Base-by-base conservation (phyloP, 192 early-diverging fungal genomes). In the Irineochytrium annulatum region DNA sequence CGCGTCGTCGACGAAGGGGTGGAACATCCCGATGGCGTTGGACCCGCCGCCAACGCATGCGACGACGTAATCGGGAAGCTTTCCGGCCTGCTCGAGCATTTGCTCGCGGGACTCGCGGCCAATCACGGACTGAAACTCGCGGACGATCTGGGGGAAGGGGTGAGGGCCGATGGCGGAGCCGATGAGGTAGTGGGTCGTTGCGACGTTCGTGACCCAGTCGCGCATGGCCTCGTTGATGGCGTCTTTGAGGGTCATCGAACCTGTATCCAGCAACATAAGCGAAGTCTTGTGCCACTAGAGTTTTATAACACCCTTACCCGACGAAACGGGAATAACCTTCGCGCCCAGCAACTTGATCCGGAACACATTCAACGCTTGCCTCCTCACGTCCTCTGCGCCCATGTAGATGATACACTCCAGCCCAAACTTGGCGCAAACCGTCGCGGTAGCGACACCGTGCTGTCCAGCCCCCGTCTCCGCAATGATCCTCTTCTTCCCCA, bases 381-480 rank as follows among this genome's bases (percentile, higher is more conserved):
- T 84, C 4, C 89, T 80, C 37, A 90, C 89, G 73, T 99, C 96
- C 69, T 96, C 93, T 3, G 88, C 87, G 52, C 96, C 96, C 96
- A 99, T 99, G 76, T 97, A 99, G 34, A 99, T 81, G 63, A 90
- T 83, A 71, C 96, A 97, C 75, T 97, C 89, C 45, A 99, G 77
- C 4, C 92, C 93, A 72, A 99, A 90, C 75, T 96, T 97, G 60
- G 96, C 96, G 73, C 96, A 99, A 24, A 94, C 91, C 34, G 93
- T 96, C 1, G 96, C 96, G 1, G 94, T 97, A 19, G 91, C 94
- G 14, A 99, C 94, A 71, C 94, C 96, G 70, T 99, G 94, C 62
- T 99, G 96, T 11, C 96, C 96, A 45, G 96, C 94, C 43, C 96
- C 94, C 13, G 96, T 99, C 67, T 99, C 96, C 49, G 96, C 94